Conservation (phyloP, 1,284 basidiomycete species). For the Agroathelia rolfsii region DNA sequence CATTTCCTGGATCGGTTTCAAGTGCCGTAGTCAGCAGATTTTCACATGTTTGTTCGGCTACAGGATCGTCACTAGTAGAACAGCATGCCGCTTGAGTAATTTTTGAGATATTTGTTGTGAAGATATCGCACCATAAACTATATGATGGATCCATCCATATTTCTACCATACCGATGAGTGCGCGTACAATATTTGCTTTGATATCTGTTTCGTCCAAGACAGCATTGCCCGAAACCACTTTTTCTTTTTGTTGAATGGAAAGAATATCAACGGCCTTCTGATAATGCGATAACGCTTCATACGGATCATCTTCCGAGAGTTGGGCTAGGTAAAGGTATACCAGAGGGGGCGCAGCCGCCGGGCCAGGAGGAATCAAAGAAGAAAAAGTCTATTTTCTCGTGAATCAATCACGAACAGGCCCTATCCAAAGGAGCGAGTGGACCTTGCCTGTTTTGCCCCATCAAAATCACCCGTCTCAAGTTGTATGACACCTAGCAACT, state of each 20-base stretch:
- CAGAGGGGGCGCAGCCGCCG: conserved; percentile 60
- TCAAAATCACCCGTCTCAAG: conserved; percentile 74
- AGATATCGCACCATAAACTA: conserved; percentile 70
- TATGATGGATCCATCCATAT: conserved; percentile 89
- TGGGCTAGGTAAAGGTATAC: conserved; percentile 90
- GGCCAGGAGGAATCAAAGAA: conserved; percentile 50
- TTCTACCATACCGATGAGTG: conserved; percentile 87
- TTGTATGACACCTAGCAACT: conserved; percentile 70
- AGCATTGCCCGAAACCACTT: conserved; percentile 42
- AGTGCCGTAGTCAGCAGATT: conserved; percentile 64
- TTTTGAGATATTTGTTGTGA: background rate
- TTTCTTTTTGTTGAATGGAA: conserved; percentile 60
- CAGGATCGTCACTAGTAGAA: conserved; percentile 61
- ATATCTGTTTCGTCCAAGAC: conserved; percentile 45
- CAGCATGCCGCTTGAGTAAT: conserved; percentile 5
- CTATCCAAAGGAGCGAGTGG: conserved; percentile 4
- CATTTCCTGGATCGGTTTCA: conserved; percentile 65
- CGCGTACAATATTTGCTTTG: conserved; percentile 68
- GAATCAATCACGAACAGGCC: conserved; percentile 8
- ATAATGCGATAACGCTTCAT: conserved; percentile 72
- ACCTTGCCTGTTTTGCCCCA: conserved; percentile 57
- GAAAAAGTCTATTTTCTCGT: conserved; percentile 45
- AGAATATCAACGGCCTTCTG: conserved; percentile 74
- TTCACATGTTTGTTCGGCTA: conserved; percentile 77
- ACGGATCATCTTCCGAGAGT: conserved; percentile 68